Evolutionary conservation across 176 grass and related monocot genomes (phyloP).

Genomic region (Alopecurus myosuroides): DNA sequence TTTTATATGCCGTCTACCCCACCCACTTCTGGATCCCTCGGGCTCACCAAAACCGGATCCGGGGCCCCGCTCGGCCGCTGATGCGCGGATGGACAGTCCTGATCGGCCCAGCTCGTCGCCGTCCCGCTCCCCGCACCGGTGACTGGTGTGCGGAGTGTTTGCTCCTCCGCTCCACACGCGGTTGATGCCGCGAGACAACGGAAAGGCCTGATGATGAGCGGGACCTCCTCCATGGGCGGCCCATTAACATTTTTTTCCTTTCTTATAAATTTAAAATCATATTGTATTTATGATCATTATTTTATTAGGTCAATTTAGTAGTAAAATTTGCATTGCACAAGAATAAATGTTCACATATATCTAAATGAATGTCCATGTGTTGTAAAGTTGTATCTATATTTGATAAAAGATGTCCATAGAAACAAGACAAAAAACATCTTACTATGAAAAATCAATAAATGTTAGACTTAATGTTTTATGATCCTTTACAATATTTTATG

Average conservation of each 20-base stretch:
- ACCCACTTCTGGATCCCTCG: constrained; percentile 24
- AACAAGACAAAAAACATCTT: too few species aligned
- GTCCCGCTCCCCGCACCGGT: background rate
- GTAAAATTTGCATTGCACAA: too few species aligned
- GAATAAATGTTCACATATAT: too few species aligned
- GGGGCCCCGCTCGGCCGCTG: background rate
- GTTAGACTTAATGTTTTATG: too few species aligned
- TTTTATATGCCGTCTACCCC: constrained; percentile 35
- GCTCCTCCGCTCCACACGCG: background rate
- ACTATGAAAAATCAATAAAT: too few species aligned
- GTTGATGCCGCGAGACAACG: background rate
- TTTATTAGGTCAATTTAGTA: background rate
- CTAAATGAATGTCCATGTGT: too few species aligned
- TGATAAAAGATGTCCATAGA: too few species aligned
- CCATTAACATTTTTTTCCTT: background rate
- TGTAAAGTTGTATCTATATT: too few species aligned
- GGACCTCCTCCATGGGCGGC: background rate
- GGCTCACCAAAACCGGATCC: constrained; percentile 30
- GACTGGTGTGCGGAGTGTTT: background rate
- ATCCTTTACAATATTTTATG: too few species aligned
- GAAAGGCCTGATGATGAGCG: background rate
- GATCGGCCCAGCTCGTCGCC: background rate
- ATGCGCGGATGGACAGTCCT: background rate
- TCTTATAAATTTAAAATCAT: background rate
- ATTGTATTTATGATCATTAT: background rate